Evolutionary conservation across 805 yeast genomes (phyloP), one percentile per base, ranked within the genome.

Genomic region (Candida sanyiensis): DNA sequence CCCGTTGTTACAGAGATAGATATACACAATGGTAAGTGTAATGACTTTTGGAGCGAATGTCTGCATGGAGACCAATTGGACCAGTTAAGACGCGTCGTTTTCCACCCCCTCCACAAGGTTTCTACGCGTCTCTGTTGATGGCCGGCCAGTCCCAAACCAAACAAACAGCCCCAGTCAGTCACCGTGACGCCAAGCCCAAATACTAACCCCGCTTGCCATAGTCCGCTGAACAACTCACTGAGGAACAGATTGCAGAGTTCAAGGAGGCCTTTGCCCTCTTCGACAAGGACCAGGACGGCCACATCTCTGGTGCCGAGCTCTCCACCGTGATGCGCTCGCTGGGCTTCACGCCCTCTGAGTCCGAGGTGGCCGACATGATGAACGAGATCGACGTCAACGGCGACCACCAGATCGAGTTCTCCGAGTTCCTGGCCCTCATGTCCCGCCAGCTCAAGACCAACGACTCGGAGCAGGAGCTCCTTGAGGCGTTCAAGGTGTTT

Each of bases 281-380:
- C 54, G 98, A 93, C 71, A 88, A 88, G 63, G 96, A 93, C 62
- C 83, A 89, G 58, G 97, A 89, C 64, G 98, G 98, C 8, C 86
- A 87, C 59, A 93, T 93, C 69, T 87, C 96, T 43, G 85, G 96
- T 52, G 77, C 85, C 57, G 98, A 93, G 67, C 73, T 93, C 51
- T 97, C 97, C 49, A 88, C 96, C 4, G 98, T 93, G 38, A 93
- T 93, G 98, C 83, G 98, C 68, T 86, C 97, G n/a, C 72, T 93
- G 58, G 98, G 98, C 37, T 93, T 88, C 64, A 90, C 90, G 57
- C 98, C 98, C 26, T 80, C 95, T 36, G 97, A 93, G 64, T 80
- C 88, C 49, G 98, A 93, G 64, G 82, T 93, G 55, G 84, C 93
- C 40, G 98, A 93, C 61, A 80, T 93, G 83, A 86, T 93, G 72